These are phyloP conservation scores for Botrytis aclada DNA, from an alignment of 2,329 filamentous ascomycete species.

Conservation along the genomic window DNA sequence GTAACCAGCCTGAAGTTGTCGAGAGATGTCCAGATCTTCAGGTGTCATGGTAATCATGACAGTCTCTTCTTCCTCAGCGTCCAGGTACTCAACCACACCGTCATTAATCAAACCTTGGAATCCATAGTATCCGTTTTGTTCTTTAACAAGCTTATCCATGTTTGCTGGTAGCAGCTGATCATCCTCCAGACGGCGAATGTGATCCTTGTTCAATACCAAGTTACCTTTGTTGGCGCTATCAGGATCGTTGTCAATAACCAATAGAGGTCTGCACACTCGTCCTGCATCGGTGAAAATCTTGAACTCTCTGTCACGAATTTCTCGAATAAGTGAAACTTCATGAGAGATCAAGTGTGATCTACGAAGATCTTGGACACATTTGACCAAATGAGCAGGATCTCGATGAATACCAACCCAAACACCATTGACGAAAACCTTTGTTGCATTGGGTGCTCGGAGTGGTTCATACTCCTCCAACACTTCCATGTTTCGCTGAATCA, in stretches of 20 bases:
- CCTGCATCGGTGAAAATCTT: conserved; percentile 98
- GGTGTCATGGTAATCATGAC: conserved; percentile 99
- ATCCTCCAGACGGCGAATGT: conserved; percentile 71
- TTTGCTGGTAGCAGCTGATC: conserved; percentile 65
- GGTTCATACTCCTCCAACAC: conserved; percentile 93
- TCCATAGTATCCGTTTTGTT: conserved; percentile 63
- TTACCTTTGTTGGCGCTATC: conserved; percentile 72
- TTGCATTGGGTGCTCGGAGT: conserved; percentile 80
- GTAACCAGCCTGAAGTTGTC: conserved; percentile 65
- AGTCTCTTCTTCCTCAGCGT: conserved; percentile 97
- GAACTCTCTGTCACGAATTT: conserved; percentile 96
- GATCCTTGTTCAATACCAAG: conserved; percentile 80
- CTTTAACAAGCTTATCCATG: conserved; percentile 55
- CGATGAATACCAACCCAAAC: conserved; percentile 96
- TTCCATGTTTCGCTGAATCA: conserved; percentile 95
- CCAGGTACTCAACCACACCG: conserved; percentile 91
- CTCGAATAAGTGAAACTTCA: conserved; percentile 90
- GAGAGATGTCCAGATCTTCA: conserved; percentile 81
- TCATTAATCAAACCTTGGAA: conserved; percentile 83
- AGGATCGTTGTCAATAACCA: conserved; percentile 84
- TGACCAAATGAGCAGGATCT: conserved; percentile 81
- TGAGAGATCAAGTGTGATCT: conserved; percentile 81
- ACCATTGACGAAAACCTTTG: conserved; percentile 97
- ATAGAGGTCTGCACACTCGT: conserved; percentile 88
- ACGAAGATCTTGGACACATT: conserved; percentile 72